Base-by-base conservation (phyloP, 1,139 yeast genomes). In the Blastobotrys arbuscula region DNA sequence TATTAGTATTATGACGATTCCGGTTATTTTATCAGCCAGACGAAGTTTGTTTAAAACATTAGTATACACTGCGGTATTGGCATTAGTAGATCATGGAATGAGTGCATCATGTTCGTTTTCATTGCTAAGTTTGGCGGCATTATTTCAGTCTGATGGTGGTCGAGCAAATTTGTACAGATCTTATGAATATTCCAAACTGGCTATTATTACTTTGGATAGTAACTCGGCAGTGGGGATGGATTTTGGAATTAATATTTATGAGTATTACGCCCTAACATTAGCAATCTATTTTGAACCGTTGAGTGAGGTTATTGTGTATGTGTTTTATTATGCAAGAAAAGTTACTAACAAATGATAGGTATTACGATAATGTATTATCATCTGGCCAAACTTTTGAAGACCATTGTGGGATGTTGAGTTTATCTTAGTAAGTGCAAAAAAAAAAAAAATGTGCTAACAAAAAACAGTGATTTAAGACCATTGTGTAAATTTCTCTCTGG, bases 231-330 rank as follows among this genome's bases (percentile, higher is more conserved):
- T 71, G 0, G 67, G 74, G 2, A 59, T 71, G 30, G 69, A 71
- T 42, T 65, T 69, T 51, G 70, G 72, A 33, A 72, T 71, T 51
- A 63, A 65, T 30, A 69, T 76, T 15, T 75, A 76, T 53, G 76
- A 75, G 53, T 57, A 67, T 38, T 78, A 77, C 53, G 67, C 75
- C 30, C 57, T 69, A 18, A 65, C 75, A 0, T 55, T 76, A 52
- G 82, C 79, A 1, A 63, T 68, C 6, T 72, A 67, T 49, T 62
- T 73, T 42, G 79, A 76, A 48, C 76, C 81, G 1, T 50, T 70
- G 36, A 59, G 65, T 2, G 71, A 68, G 33, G 63, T 78, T 4
- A 53, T 70, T 44, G 68, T 68, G 55, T 57, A 45, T 39, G 57
- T 45, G 20, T 8, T 10, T 2, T 33, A n/a, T 39, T 15, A 23